These are phyloP conservation scores for Aspergillus tanneri DNA, from an alignment of 2,329 filamentous ascomycete genomes.

Conservation along the genomic window DNA sequence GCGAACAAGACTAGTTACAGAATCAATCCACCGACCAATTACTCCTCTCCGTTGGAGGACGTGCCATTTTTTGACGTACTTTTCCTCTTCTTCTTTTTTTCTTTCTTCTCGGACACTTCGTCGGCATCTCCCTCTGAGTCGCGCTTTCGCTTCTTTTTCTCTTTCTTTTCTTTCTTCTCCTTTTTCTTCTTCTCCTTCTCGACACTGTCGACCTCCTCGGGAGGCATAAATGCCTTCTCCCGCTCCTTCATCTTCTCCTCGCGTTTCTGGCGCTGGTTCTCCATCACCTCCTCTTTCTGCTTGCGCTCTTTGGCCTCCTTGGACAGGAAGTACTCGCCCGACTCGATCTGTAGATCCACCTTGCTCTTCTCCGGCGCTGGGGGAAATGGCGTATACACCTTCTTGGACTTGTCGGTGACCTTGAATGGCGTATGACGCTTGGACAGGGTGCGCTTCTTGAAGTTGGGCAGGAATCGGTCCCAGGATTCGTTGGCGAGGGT, in stretches of 20 bases:
- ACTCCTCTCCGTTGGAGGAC: conserved; percentile 28
- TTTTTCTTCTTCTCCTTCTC: conserved; percentile 50
- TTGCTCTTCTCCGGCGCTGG: conserved; percentile 98
- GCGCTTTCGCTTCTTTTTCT: conserved; percentile 45
- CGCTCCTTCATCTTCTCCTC: conserved; percentile 83
- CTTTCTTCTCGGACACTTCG: conserved; percentile 54
- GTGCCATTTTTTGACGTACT: conserved; percentile 36
- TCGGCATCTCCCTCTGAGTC: conserved; percentile 37
- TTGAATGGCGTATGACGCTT: conserved; percentile 79
- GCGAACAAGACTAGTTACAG: conserved; percentile 17
- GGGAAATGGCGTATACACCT: conserved; percentile 94
- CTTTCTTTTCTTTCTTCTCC: conserved; percentile 46
- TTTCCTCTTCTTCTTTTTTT: conserved; percentile 57
- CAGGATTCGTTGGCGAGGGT: conserved; percentile 84
- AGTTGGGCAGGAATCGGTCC: conserved; percentile 95
- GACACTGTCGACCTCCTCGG: conserved; percentile 66
- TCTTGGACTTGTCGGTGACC: conserved; percentile 90
- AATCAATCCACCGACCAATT: no score
- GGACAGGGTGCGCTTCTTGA: conserved; percentile 88
- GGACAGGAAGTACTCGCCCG: conserved; percentile 91
- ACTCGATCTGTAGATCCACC: conserved; percentile 96
- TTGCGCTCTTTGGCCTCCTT: conserved; percentile 90
- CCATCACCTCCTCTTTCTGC: conserved; percentile 73
- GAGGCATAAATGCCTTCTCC: conserved; percentile 81
- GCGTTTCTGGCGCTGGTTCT: conserved; percentile 83